phyloP scores from a whole-genome alignment of 805 yeast genomes.

The Suhomyces emberorum region DNA sequence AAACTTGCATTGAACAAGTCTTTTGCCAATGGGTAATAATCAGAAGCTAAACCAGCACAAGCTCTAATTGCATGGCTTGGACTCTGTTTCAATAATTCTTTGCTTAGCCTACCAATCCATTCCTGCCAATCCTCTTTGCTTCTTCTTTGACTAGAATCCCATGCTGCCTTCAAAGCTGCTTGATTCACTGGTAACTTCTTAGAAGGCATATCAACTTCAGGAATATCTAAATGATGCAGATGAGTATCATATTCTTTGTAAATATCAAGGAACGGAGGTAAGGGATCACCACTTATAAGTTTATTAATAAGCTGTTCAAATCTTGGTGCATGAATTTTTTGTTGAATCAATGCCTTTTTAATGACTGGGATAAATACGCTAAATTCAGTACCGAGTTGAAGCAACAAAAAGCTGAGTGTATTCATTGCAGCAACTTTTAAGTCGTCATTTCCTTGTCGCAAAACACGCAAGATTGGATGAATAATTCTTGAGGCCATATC shows the following conservation, averaged over 20 bases:
- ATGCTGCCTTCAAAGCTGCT: constrained; percentile 66
- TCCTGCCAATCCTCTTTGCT: constrained; percentile 98
- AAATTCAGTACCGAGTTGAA: constrained; percentile 83
- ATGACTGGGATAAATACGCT: constrained; percentile 83
- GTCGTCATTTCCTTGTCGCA: constrained; percentile 54
- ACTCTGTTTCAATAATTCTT: constrained; percentile 83
- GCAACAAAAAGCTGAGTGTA: constrained; percentile 69
- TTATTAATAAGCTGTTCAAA: constrained; percentile 82
- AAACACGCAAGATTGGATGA: constrained; percentile 76
- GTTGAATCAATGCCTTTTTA: constrained; percentile 58
- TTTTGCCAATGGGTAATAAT: constrained; percentile 81
- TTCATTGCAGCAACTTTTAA: constrained; percentile 66
- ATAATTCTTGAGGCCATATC: constrained; percentile 91
- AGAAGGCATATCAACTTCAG: constrained; percentile 63
- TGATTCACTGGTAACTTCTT: constrained; percentile 72
- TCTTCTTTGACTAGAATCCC: constrained; percentile 89
- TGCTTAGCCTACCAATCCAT: constrained; percentile 86
- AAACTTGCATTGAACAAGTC: constrained; percentile 93
- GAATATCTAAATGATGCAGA: constrained; percentile 44
- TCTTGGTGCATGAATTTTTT: constrained; percentile 63
- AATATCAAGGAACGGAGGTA: constrained; percentile 72
- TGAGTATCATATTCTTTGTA: constrained; percentile 55
- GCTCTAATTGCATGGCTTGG: constrained; percentile 94
- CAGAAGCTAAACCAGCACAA: constrained; percentile 84
- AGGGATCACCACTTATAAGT: constrained; percentile 76